A percentile compares a stretch with the other conserved stretches of the same genome.
Conservation (phyloP, 345 rosid genomes). For the Noccaea bulbosa region DNA sequence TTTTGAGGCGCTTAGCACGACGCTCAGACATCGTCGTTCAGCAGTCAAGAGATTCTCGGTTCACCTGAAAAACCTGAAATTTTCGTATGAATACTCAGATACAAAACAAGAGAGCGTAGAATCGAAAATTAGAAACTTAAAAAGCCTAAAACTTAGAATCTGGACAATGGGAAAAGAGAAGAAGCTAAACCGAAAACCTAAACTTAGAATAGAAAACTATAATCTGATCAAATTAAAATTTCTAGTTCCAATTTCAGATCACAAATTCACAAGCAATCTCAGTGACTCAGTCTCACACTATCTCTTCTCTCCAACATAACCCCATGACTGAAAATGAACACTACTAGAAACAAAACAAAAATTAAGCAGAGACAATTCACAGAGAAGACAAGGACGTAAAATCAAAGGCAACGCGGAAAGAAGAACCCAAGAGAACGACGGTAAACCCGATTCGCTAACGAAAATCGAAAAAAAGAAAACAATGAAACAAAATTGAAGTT, state of each 20-base stretch:
- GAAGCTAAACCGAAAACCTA: slow-evolving; percentile 20
- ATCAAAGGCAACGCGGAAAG: neutral
- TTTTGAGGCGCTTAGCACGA: slow-evolving; percentile 59
- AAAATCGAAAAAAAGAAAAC: neutral
- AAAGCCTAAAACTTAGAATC: neutral
- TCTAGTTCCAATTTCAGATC: neutral
- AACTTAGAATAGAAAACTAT: neutral
- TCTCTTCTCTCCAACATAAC: neutral
- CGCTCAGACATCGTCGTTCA: slow-evolving; percentile 50
- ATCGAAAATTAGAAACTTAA: slow-evolving; percentile 16
- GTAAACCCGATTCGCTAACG: neutral
- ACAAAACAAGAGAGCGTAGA: neutral
- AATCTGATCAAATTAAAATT: neutral
- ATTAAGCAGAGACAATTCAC: neutral
- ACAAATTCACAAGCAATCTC: slow-evolving; percentile 8
- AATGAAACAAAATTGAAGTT: neutral
- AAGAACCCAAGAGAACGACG: neutral
- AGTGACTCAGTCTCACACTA: slow-evolving; percentile 4
- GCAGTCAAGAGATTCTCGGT: neutral
- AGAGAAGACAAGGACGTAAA: neutral
- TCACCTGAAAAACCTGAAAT: neutral
- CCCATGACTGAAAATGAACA: slow-evolving; percentile 6
- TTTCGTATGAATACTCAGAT: neutral
- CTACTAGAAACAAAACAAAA: neutral
- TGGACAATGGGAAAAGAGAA: neutral